Percentiles rank a stretch among this genome's conserved stretches.
Evolutionary conservation across 2,329 filamentous ascomycete genomes (phyloP).

Genomic region (Hypoxylon rubiginosum): DNA sequence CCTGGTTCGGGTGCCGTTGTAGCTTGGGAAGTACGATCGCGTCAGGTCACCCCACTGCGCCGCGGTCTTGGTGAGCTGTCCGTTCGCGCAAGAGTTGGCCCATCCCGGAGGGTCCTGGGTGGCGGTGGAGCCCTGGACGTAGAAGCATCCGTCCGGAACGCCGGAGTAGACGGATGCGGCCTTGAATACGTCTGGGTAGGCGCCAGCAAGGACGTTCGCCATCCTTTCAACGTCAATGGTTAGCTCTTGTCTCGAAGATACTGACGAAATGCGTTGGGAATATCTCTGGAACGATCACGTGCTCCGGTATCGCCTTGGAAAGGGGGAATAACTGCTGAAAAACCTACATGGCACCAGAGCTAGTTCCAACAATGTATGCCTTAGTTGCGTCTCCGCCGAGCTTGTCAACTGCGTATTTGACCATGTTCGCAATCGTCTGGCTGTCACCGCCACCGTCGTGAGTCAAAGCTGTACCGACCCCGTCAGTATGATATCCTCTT

Average conservation of each 20-base stretch:
- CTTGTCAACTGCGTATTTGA: slow-evolving; percentile 51
- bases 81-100: slow-evolving; percentile 68
- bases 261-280: background rate
- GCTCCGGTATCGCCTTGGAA: background rate
- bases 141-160: slow-evolving; percentile 57
- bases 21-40: slow-evolving; percentile 65
- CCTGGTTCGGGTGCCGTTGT: slow-evolving; percentile 57
- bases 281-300: background rate
- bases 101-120: slow-evolving; percentile 59
- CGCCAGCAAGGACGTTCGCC: slow-evolving; percentile 58
- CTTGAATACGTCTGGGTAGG: slow-evolving; percentile 64
- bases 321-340: background rate
- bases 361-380: slow-evolving; percentile 49
- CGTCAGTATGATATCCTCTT: slow-evolving; percentile 3
- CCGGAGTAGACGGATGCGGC: slow-evolving; percentile 61
- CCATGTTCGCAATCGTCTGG: slow-evolving; percentile 57
- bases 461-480: slow-evolving; percentile 44
- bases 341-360: slow-evolving; percentile 50
- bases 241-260: slow-evolving; percentile 11
- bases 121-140: slow-evolving; percentile 53
- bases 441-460: slow-evolving; percentile 57
- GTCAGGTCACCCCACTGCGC: slow-evolving; percentile 58
- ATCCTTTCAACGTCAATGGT: slow-evolving; percentile 44
- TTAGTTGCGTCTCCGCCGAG: slow-evolving; percentile 52
- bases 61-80: slow-evolving; percentile 59